phyloP scores from a whole-genome alignment of 179 eudicot species.

The Vitellaria paradoxa region DNA sequence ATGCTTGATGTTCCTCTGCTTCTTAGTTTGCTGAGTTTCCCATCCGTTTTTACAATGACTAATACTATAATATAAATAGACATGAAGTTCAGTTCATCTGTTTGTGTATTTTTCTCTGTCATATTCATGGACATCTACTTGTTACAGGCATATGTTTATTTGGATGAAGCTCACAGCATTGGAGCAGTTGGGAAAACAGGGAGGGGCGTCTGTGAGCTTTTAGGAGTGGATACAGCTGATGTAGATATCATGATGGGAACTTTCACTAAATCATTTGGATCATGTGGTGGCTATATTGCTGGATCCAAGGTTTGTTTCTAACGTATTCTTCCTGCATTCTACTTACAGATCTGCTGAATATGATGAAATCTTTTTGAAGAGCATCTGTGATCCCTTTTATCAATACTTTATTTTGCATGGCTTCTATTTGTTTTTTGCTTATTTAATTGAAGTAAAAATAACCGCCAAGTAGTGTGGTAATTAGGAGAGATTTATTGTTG shows the following conservation, averaged over 20 bases:
- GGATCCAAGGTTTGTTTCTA: slow-evolving; percentile 78
- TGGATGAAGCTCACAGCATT: slow-evolving; percentile 99
- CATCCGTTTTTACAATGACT: neutral
- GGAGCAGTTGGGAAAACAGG: slow-evolving; percentile 98
- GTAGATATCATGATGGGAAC: slow-evolving; percentile 99
- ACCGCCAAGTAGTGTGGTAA: neutral
- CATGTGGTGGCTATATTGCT: slow-evolving; percentile 97
- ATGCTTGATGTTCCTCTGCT: neutral
- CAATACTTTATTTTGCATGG: neutral
- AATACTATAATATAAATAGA: neutral
- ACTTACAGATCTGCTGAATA: neutral
- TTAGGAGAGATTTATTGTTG: neutral
- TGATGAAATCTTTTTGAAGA: neutral
- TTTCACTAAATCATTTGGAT: slow-evolving; percentile 96
- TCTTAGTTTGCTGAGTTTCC: neutral
- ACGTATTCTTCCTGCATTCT: neutral
- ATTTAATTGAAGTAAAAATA: neutral
- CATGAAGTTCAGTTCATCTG: neutral
- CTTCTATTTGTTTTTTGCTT: too few species aligned
- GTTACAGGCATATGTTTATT: slow-evolving; percentile 74
- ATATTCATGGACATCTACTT: neutral
- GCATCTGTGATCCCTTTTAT: neutral
- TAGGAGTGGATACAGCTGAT: slow-evolving; percentile 98
- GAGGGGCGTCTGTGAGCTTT: slow-evolving; percentile 94
- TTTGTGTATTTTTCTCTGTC: neutral